A percentile compares a stretch with the other conserved stretches of the same genome.
Conservation (phyloP, 2,329 filamentous ascomycete species). For the Metarhizium rileyi region DNA sequence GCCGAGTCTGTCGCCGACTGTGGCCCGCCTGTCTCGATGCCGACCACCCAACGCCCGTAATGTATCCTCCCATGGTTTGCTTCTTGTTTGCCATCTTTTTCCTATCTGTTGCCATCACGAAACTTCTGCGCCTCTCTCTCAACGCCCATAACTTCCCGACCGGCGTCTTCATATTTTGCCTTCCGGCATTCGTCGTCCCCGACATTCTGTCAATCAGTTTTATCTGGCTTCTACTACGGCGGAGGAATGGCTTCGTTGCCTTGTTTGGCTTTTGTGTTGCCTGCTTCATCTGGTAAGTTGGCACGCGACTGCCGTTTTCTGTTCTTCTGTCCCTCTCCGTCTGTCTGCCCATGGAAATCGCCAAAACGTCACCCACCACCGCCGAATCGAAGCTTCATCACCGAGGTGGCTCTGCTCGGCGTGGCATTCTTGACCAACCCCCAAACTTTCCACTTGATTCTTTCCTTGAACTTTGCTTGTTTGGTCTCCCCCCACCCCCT, state of each 20-base stretch:
- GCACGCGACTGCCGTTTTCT: background rate
- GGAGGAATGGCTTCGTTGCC: conserved; percentile 13
- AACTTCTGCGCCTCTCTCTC: conserved; percentile 18
- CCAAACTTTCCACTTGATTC: no score
- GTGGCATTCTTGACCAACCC: no score
- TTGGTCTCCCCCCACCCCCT: no score
- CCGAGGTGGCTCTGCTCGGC: no score
- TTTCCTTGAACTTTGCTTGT: no score
- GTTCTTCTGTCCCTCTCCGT: conserved; percentile 5
- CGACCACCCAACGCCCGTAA: conserved; percentile 2
- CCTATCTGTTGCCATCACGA: conserved; percentile 18
- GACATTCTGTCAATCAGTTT: conserved; percentile 18
- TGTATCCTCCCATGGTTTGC: conserved; percentile 13
- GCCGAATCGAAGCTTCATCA: background rate
- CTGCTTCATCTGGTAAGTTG: conserved; percentile 17
- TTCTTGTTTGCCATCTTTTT: conserved; percentile 21
- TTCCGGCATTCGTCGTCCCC: conserved; percentile 21
- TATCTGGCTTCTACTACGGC: conserved; percentile 16
- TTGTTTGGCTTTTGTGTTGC: conserved; percentile 13
- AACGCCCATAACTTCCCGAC: conserved; percentile 17
- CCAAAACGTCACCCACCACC: no score
- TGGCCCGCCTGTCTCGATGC: conserved; percentile 3
- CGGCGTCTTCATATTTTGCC: conserved; percentile 19
- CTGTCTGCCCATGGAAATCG: background rate
- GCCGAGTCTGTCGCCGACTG: background rate